Evolutionary conservation across 2,329 filamentous ascomycete genomes (phyloP).

Genomic region (Xylariaceae sp.): DNA sequence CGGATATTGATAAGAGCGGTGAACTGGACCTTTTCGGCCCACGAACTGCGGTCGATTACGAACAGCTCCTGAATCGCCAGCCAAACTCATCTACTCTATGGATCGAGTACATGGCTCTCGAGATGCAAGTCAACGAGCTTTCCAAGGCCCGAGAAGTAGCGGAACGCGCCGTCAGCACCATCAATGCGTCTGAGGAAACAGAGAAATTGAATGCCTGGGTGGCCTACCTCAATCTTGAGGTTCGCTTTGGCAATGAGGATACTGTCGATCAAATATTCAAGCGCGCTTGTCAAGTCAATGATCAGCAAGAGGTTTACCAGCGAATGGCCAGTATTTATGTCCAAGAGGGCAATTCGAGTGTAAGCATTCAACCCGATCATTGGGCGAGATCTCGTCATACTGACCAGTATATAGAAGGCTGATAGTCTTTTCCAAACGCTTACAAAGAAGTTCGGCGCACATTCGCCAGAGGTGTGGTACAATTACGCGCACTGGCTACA

Average conservation of each 20-base stretch:
- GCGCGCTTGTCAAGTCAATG: slow-evolving; percentile 89
- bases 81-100: slow-evolving; percentile 91
- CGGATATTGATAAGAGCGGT: slow-evolving; percentile 85
- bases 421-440: slow-evolving; percentile 83
- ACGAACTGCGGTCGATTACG: slow-evolving; percentile 86
- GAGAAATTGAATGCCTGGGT: slow-evolving; percentile 97
- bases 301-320: slow-evolving; percentile 84
- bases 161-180: slow-evolving; percentile 84
- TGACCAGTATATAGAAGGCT: slow-evolving; percentile 63
- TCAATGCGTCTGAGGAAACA: slow-evolving; percentile 83
- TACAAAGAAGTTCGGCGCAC: slow-evolving; percentile 83
- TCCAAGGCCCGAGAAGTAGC: slow-evolving; percentile 84
- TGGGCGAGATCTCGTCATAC: slow-evolving; percentile 7
- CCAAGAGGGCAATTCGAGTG: slow-evolving; percentile 77
- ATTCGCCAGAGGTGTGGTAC: slow-evolving; percentile 76
- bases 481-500: slow-evolving; percentile 96
- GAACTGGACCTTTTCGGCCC: slow-evolving; percentile 86
- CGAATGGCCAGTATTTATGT: slow-evolving; percentile 93
- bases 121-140: slow-evolving; percentile 86
- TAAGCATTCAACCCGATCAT: slow-evolving; percentile 42
- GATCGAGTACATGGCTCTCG: slow-evolving; percentile 99
- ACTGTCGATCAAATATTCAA: slow-evolving; percentile 83
- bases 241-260: slow-evolving; percentile 80
- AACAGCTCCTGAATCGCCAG: slow-evolving; percentile 85
- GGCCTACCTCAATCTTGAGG: slow-evolving; percentile 89